Evolutionary conservation across 495 filamentous ascomycete species (phyloP).

Genomic region (Aspergillus funiculosus): DNA sequence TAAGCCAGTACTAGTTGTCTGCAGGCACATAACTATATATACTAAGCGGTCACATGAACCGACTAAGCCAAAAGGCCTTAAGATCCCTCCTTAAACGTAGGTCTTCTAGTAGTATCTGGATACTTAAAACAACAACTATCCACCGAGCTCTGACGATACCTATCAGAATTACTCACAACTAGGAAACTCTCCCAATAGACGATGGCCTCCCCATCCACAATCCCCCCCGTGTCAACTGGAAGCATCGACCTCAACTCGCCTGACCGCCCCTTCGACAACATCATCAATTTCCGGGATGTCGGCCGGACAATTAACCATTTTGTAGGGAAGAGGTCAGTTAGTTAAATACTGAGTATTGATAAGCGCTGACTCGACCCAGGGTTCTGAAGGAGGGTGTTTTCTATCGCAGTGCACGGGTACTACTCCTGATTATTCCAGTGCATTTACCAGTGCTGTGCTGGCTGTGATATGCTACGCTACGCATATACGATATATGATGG

Average conservation of each 20-base stretch:
- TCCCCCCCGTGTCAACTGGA: neutral
- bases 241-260: conserved; percentile 40
- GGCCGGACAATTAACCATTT: conserved; percentile 64
- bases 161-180: too few species aligned
- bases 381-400: conserved; percentile 63
- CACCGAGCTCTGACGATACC: too few species aligned
- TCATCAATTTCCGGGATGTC: conserved; percentile 83
- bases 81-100: too few species aligned
- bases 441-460: neutral
- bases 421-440: neutral
- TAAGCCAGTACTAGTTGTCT: too few species aligned
- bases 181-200: too few species aligned
- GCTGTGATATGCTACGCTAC: neutral
- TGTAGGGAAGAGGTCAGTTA: conserved; percentile 42
- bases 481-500: neutral
- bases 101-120: too few species aligned
- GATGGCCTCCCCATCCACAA: neutral
- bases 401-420: conserved; percentile 70
- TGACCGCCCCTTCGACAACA: conserved; percentile 52
- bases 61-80: too few species aligned
- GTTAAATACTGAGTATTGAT: neutral
- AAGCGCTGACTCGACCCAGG: conserved; percentile 30
- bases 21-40: too few species aligned
- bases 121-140: too few species aligned
- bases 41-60: too few species aligned